A percentile compares a stretch with the other conserved stretches of the same genome.
phyloP scores from a whole-genome alignment of 139 green algal genomes.

The Diplosphaera chodatii region DNA sequence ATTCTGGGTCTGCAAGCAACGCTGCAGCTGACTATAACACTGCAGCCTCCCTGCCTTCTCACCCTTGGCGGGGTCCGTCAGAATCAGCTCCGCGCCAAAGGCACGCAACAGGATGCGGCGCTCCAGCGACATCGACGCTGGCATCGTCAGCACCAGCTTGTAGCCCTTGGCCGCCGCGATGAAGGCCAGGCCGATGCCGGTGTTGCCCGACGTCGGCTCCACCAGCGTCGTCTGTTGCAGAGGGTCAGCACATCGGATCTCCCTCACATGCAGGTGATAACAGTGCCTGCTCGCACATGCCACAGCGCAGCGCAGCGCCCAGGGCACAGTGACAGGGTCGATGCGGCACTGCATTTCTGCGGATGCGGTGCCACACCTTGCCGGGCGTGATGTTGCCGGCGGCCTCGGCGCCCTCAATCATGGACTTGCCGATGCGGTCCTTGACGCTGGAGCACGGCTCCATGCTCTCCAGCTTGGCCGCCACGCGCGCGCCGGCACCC shows the following conservation, averaged over 20 bases:
- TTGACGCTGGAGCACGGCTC: conserved; percentile 74
- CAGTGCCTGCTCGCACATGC: no score
- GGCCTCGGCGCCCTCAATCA: conserved; percentile 89
- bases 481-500: conserved; percentile 43
- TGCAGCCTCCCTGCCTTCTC: no score
- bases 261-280: no score
- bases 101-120: conserved; percentile 84
- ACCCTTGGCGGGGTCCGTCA: conserved; percentile 72
- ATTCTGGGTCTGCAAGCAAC: no score
- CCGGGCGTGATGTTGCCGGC: conserved; percentile 79
- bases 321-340: no score
- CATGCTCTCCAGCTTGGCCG: conserved; percentile 88
- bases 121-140: conserved; percentile 95
- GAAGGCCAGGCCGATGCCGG: conserved; percentile 92
- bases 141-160: conserved; percentile 93
- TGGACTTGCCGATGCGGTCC: conserved; percentile 86
- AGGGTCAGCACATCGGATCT: no score
- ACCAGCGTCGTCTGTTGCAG: conserved; percentile 91
- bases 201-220: conserved; percentile 84
- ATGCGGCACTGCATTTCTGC: no score
- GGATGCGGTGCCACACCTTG: no score
- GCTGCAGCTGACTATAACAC: no score
- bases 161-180: conserved; percentile 91
- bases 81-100: conserved; percentile 83
- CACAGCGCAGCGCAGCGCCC: no score